A percentile compares a stretch with the other conserved stretches of the same genome.
phyloP scores from a whole-genome alignment of 176 grass and related monocot species.

The Coix lacrymajobi region DNA sequence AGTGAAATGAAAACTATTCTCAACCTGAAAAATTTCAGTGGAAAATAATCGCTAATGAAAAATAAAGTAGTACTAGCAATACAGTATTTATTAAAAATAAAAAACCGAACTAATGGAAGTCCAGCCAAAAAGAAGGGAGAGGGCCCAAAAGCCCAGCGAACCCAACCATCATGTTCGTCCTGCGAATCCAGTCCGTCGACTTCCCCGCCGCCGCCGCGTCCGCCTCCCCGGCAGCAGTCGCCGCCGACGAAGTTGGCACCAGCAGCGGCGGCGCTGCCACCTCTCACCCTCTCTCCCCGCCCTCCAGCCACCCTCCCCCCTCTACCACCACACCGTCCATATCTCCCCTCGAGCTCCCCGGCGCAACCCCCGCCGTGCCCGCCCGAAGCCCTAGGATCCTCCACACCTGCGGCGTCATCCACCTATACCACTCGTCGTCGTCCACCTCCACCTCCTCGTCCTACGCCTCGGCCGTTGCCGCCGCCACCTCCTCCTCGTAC shows the following conservation, averaged over 20 bases:
- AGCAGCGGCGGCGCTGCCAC: constrained; percentile 10
- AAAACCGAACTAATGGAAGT: background rate
- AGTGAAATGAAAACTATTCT: too few relatives aligned
- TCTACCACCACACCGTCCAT: constrained; percentile 15
- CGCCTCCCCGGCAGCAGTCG: background rate
- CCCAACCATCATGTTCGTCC: constrained; percentile 56
- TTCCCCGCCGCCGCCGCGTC: constrained; percentile 7
- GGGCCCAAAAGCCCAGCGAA: constrained; percentile 19
- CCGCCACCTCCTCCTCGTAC: constrained; percentile 36
- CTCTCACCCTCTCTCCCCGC: background rate
- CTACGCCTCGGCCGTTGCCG: constrained; percentile 45
- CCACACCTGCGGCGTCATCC: constrained; percentile 61
- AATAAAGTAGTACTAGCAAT: too few relatives aligned
- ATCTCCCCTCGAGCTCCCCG: constrained; percentile 29
- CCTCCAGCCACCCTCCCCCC: background rate
- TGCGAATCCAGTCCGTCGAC: constrained; percentile 67
- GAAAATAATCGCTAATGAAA: too few relatives aligned
- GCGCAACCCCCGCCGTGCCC: constrained; percentile 5
- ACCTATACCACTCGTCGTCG: constrained; percentile 64
- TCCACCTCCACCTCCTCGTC: constrained; percentile 22
- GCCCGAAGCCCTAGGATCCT: constrained; percentile 54
- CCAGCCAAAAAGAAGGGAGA: background rate
- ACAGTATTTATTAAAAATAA: background rate
- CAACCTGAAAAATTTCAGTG: too few relatives aligned
- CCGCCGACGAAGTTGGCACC: constrained; percentile 24